Base-by-base conservation (phyloP, 2,329 filamentous ascomycete genomes). In the Phaeosphaeriaceae sp. region DNA sequence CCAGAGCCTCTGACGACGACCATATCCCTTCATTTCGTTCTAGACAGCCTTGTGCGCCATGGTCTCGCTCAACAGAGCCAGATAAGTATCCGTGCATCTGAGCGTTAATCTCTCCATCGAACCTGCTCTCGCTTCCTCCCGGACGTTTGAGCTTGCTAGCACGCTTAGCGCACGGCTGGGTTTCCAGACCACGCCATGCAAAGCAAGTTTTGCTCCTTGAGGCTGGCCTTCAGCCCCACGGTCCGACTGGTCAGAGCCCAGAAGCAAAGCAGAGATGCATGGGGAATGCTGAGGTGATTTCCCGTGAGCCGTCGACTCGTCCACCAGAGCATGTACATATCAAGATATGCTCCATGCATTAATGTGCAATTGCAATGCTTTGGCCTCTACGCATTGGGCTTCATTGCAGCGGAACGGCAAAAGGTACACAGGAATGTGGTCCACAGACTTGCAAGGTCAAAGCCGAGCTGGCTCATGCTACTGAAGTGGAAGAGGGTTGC, bases 21-120 rank as follows among this genome's bases (percentile, higher is more conserved):
- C 63, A 66, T 63, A 60, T 67, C 72, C 74, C 75, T 77, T 77
- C 75, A 77, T 77, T 77, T 77, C 75, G 69, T 65, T 66, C 60
- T 59, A 60, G 61, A 54, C 65, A 63, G 62, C 63, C 67, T 72
- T 65, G 68, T 71, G 65, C 67, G 53, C 68, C 57, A 53, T 66
- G 53, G 48, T 65, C 63, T 52, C 49, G 65, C 67, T 69, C 63
- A 48, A 68, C 70, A 62, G 63, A 72, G 67, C 57, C 62, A 57
- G 54, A 49, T 52, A 53, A 51, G 66, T 57, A 67, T 72, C 70
- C 59, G 70, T 73, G 72, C 73, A 65, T 66, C 58, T 62, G 65
- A 71, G 71, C 71, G 69, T 68, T 71, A 71, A 74, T 75, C 71
- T 76, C 67, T 63, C 56, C 62, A 60, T 66, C 64, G 65, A 66